Percentiles rank a stretch among this genome's conserved stretches.
Evolutionary conservation across 148 eudicot genomes (phyloP).

Genomic region (Arbutus unedo): DNA sequence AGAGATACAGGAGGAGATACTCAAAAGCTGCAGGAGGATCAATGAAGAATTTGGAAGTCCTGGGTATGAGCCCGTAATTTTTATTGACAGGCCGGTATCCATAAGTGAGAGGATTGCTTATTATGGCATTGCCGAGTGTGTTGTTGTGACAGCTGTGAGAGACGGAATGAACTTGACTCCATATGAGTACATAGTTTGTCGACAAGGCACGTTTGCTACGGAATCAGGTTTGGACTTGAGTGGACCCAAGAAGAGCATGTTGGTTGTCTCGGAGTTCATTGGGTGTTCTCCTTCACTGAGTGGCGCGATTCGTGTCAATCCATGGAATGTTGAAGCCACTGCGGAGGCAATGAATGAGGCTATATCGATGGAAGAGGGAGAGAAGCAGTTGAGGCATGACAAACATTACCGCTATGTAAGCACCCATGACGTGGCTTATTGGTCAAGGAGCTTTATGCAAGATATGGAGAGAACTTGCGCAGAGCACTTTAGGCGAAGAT

Average conservation of each 20-base stretch:
- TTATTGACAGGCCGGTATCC: slow-evolving; percentile 28
- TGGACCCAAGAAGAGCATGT: slow-evolving; percentile 40
- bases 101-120: slow-evolving; percentile 33
- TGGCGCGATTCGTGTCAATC: slow-evolving; percentile 47
- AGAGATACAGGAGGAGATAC: slow-evolving; percentile 34
- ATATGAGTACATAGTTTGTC: slow-evolving; percentile 41
- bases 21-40: slow-evolving; percentile 38
- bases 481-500: slow-evolving; percentile 42
- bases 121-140: slow-evolving; percentile 42
- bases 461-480: slow-evolving; percentile 48
- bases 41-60: slow-evolving; percentile 39
- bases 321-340: slow-evolving; percentile 49
- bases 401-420: slow-evolving; percentile 42
- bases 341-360: slow-evolving; percentile 50
- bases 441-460: slow-evolving; percentile 43
- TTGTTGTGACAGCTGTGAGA: slow-evolving; percentile 44
- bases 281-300: slow-evolving; percentile 48
- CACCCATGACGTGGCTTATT: slow-evolving; percentile 40
- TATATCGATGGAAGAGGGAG: slow-evolving; percentile 30
- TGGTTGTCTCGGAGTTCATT: slow-evolving; percentile 44
- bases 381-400: slow-evolving; percentile 40
- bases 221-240: slow-evolving; percentile 24
- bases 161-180: slow-evolving; percentile 48
- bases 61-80: slow-evolving; percentile 41
- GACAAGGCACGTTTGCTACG: slow-evolving; percentile 30